Evolutionary conservation across 2,329 filamentous ascomycete genomes (phyloP).

Genomic region (Zelopaecilomyces penicillatus): DNA sequence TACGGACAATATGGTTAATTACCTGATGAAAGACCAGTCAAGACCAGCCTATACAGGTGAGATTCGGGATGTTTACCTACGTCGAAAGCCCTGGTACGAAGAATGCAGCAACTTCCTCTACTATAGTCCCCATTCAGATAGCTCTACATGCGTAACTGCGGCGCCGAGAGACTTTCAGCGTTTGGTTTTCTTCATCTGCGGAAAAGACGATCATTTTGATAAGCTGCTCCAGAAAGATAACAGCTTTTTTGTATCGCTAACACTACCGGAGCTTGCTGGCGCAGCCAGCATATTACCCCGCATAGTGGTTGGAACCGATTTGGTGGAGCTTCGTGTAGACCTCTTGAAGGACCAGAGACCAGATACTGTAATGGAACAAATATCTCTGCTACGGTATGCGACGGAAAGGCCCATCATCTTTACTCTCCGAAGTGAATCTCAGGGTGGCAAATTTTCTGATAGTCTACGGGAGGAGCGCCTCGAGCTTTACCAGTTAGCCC

Average conservation of each 20-base stretch:
- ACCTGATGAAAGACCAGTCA: conserved; percentile 79
- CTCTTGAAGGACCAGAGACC: conserved; percentile 66
- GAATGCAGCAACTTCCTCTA: conserved; percentile 94
- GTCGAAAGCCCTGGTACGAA: conserved; percentile 81
- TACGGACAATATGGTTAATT: conserved; percentile 80
- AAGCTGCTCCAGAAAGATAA: conserved; percentile 46
- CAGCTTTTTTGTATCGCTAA: conserved; percentile 90
- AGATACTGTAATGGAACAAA: conserved; percentile 74
- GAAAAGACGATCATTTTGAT: conserved; percentile 38
- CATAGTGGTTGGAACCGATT: conserved; percentile 78
- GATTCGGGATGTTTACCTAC: conserved; percentile 82
- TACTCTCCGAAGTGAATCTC: conserved; percentile 75
- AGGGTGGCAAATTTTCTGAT: conserved; percentile 85
- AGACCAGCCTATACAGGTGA: conserved; percentile 88
- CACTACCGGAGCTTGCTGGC: conserved; percentile 63
- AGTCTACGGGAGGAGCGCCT: conserved; percentile 61
- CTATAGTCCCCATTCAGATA: conserved; percentile 60
- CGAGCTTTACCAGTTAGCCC: conserved; percentile 66
- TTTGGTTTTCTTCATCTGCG: conserved; percentile 32
- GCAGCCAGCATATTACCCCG: conserved; percentile 58
- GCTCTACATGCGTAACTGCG: conserved; percentile 11
- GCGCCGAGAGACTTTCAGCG: conserved; percentile 27
- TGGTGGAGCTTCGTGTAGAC: conserved; percentile 90
- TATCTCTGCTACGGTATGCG: conserved; percentile 66
- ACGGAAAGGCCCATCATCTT: conserved; percentile 80